These are phyloP conservation scores for Echinochloa phyllopogon DNA, from an alignment of 176 grass and related monocot species.

Conservation along the genomic window DNA sequence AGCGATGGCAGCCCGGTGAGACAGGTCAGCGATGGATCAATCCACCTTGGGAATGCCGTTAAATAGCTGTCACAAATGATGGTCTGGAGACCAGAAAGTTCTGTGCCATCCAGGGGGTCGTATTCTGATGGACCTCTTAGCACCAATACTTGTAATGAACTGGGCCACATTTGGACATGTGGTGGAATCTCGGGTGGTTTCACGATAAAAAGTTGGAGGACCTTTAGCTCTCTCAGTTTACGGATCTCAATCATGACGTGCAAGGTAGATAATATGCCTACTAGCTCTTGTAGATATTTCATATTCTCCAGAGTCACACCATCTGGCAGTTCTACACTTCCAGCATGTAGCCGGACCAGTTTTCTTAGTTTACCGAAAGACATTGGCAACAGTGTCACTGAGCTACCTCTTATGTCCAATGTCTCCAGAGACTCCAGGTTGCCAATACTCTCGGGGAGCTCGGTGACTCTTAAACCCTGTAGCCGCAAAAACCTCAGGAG, in stretches of 20 bases:
- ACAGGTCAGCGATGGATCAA: neutral
- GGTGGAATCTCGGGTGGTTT: neutral
- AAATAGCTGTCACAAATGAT: neutral
- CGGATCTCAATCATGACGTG: neutral
- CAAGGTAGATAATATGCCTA: neutral
- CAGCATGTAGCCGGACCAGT: neutral
- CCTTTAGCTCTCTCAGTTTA: neutral
- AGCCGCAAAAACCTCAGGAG: neutral
- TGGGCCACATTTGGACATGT: neutral
- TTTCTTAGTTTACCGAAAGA: neutral
- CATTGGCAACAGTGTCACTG: neutral
- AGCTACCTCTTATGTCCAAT: neutral
- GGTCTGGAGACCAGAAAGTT: neutral
- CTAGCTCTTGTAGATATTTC: neutral
- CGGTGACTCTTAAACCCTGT: neutral
- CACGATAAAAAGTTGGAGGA: neutral
- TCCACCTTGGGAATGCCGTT: neutral
- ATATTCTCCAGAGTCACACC: neutral
- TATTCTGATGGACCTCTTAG: no score
- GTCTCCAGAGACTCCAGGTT: neutral
- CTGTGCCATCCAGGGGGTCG: neutral
- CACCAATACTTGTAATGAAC: neutral
- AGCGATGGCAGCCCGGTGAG: conserved; percentile 13
- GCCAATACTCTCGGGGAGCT: neutral
- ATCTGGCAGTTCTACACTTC: neutral